Conservation (phyloP, 2,329 filamentous ascomycete species). For the Colletotrichum sp. region DNA sequence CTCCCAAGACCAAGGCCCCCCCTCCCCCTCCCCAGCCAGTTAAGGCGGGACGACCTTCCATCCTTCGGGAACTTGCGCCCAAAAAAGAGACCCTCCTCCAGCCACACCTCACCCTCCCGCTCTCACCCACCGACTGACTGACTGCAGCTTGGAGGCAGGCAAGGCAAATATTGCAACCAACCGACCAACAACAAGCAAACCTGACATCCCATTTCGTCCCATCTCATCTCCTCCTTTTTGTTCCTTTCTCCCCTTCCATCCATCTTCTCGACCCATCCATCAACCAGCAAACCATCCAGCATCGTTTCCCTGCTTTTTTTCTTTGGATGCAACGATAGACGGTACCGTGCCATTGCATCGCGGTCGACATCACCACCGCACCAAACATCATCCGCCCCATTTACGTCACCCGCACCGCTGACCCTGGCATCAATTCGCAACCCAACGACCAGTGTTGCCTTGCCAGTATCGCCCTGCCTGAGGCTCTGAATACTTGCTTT, state of each 20-base stretch:
- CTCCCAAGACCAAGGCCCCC: neutral
- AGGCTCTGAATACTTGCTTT: neutral
- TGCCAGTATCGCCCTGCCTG: neutral
- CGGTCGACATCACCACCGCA: neutral
- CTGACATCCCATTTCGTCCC: neutral
- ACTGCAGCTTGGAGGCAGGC: neutral
- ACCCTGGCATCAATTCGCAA: neutral
- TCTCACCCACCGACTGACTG: neutral
- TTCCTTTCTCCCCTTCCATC: neutral
- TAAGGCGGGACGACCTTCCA: neutral
- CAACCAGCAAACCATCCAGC: neutral
- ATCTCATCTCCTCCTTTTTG: neutral
- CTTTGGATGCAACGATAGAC: neutral
- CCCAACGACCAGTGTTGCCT: neutral
- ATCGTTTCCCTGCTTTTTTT: neutral
- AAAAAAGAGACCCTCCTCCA: neutral
- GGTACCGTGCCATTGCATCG: neutral
- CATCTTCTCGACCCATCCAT: neutral
- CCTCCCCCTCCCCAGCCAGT: neutral
- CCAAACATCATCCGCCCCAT: neutral
- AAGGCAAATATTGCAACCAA: neutral
- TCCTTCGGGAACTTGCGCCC: too few species aligned
- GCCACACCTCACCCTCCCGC: neutral
- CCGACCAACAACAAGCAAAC: neutral
- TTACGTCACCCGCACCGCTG: neutral